phyloP scores from a whole-genome alignment of 192 early-diverging fungal genomes.

The Coemansia sp. region DNA sequence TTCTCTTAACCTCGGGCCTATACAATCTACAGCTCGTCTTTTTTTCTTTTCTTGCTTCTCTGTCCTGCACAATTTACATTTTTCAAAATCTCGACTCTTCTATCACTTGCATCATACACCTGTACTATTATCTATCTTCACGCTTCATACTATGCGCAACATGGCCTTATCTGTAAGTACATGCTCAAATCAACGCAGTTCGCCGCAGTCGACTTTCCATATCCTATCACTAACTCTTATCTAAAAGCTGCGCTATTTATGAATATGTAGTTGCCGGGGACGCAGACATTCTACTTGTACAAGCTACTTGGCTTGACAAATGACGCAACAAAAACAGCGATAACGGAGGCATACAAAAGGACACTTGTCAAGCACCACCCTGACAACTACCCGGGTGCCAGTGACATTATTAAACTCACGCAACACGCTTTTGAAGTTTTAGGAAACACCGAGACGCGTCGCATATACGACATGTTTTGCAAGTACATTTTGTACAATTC shows the following conservation, averaged over 20 bases:
- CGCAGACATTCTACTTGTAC: conserved; percentile 34
- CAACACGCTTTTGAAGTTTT: conserved; percentile 39
- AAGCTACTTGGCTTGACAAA: conserved; percentile 26
- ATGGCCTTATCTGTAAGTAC: neutral
- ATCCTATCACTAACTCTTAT: neutral
- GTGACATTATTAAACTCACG: conserved; percentile 30
- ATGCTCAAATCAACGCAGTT: neutral
- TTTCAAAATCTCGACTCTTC: neutral
- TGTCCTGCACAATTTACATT: neutral
- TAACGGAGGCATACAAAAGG: conserved; percentile 33
- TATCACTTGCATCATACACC: neutral
- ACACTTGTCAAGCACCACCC: conserved; percentile 33
- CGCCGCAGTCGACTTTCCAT: neutral
- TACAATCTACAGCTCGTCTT: neutral
- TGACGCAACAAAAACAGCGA: conserved; percentile 19
- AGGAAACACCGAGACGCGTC: conserved; percentile 20
- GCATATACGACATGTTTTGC: conserved; percentile 37
- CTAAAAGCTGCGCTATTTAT: neutral
- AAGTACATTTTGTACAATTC: conserved; percentile 24
- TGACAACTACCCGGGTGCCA: conserved; percentile 35
- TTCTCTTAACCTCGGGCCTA: neutral
- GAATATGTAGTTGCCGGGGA: neutral
- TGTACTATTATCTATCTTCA: neutral
- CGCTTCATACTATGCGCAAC: neutral
- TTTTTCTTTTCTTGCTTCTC: neutral